These are phyloP conservation scores for Debaryomyces psychrophilus DNA, from an alignment of 1,139 yeast genomes.

Conservation along the genomic window DNA sequence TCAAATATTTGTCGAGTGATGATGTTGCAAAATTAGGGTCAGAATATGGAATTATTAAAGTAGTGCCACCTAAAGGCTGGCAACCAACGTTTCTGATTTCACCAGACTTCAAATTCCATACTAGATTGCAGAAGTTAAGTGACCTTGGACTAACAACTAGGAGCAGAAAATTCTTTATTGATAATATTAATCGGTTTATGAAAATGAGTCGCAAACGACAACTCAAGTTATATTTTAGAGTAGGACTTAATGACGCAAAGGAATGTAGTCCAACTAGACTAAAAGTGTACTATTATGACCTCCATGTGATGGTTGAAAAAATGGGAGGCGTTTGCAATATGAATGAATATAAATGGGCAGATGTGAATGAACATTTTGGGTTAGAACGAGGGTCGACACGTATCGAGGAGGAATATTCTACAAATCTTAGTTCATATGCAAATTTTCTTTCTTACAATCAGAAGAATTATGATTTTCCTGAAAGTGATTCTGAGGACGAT, in stretches of 20 bases:
- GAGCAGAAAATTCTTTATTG: slow-evolving; percentile 61
- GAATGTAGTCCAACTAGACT: slow-evolving; percentile 43
- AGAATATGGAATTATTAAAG: slow-evolving; percentile 63
- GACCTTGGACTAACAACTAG: slow-evolving; percentile 67
- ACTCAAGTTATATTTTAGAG: slow-evolving; percentile 29
- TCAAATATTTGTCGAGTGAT: slow-evolving; percentile 57
- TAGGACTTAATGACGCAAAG: slow-evolving; percentile 11
- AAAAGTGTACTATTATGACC: slow-evolving; percentile 53
- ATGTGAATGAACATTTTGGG: slow-evolving; percentile 32
- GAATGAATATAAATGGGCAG: slow-evolving; percentile 35
- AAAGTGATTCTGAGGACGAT: slow-evolving; percentile 35
- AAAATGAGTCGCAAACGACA: slow-evolving; percentile 46
- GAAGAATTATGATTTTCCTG: slow-evolving; percentile 25
- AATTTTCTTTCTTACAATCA: slow-evolving; percentile 36
- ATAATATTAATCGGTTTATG: slow-evolving; percentile 60
- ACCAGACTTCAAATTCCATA: slow-evolving; percentile 59
- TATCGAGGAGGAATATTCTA: slow-evolving; percentile 37
- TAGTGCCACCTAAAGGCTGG: slow-evolving; percentile 65
- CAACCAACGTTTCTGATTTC: slow-evolving; percentile 57
- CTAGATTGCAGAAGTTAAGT: slow-evolving; percentile 63
- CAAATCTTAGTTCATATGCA: slow-evolving; percentile 47
- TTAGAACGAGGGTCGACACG: slow-evolving; percentile 19
- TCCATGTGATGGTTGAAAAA: slow-evolving; percentile 49
- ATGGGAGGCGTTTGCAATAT: slow-evolving; percentile 27
- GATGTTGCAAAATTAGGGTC: slow-evolving; percentile 56